Percentiles rank a stretch among this genome's conserved stretches.
phyloP scores from a whole-genome alignment of 1,139 yeast genomes.

The Candida gigantensis region DNA sequence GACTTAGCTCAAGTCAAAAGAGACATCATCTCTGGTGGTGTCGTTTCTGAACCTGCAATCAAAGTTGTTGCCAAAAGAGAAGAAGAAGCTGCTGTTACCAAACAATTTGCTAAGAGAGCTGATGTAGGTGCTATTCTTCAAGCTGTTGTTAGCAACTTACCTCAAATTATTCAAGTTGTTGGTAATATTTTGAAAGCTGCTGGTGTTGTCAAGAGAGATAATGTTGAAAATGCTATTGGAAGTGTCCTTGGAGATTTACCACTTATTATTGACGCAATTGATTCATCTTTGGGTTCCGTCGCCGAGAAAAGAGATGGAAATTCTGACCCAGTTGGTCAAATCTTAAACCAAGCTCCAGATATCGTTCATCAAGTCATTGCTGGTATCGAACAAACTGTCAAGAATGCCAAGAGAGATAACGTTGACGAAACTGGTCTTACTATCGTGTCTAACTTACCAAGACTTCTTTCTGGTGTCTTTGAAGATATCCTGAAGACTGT shows the following conservation, averaged over 20 bases:
- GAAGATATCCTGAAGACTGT: background rate
- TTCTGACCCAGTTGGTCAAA: too few species aligned
- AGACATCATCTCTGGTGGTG: slow-evolving; percentile 1
- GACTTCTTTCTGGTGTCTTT: background rate
- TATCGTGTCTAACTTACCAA: slow-evolving; percentile 1
- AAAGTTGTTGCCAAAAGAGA: background rate
- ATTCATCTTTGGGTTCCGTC: too few species aligned
- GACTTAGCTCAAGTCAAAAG: slow-evolving; percentile 2
- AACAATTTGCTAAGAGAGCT: background rate
- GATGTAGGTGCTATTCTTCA: too few species aligned
- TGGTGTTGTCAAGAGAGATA: slow-evolving; percentile 2
- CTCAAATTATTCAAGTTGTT: background rate
- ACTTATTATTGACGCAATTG: too few species aligned
- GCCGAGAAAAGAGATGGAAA: too few species aligned
- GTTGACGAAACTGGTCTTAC: background rate
- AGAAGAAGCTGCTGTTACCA: background rate
- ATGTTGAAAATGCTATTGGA: background rate
- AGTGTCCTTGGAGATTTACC: background rate
- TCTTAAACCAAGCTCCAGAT: too few species aligned
- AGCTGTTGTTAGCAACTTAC: background rate
- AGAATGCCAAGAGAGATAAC: slow-evolving; percentile 2
- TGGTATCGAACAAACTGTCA: slow-evolving; percentile 2
- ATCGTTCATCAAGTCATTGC: slow-evolving; percentile 3
- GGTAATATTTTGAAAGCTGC: background rate
- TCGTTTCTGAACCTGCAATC: background rate